Evolutionary conservation across 257 asterid genomes (phyloP).

Genomic region (Vinca minor): DNA sequence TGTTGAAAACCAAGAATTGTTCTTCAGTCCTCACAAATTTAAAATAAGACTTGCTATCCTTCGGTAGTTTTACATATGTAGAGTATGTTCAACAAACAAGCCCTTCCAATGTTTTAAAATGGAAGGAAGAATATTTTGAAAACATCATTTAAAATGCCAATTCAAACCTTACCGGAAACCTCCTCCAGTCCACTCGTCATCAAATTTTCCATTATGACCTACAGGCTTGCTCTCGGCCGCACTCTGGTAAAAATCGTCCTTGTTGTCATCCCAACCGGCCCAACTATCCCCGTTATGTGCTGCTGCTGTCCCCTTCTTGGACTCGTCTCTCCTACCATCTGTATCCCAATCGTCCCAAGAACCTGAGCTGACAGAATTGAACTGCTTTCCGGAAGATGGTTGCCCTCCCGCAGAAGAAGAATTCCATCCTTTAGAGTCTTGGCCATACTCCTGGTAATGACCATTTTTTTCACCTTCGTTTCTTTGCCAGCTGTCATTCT

Average conservation of each 20-base stretch:
- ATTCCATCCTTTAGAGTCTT: constrained; percentile 51
- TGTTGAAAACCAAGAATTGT: constrained; percentile 3
- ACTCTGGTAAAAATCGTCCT: constrained; percentile 54
- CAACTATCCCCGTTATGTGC: constrained; percentile 58
- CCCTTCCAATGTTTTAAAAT: constrained; percentile 22
- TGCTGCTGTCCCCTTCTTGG: constrained; percentile 32
- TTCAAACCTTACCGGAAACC: constrained; percentile 56
- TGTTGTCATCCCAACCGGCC: constrained; percentile 91
- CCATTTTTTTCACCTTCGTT: constrained; percentile 47
- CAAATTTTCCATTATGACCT: constrained; percentile 50
- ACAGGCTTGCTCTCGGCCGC: constrained; percentile 37
- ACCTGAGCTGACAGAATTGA: constrained; percentile 30
- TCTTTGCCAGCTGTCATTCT: constrained; percentile 70
- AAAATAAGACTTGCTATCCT: constrained; percentile 18
- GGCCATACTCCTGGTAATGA: constrained; percentile 44
- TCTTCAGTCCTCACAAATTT: constrained; percentile 25
- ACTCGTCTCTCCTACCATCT: constrained; percentile 39
- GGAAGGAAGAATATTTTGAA: constrained; percentile 18
- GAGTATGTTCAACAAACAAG: constrained; percentile 32
- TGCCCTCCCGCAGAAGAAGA: constrained; percentile 34
- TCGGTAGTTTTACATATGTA: no score
- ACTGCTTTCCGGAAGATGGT: constrained; percentile 36
- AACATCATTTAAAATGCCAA: background rate
- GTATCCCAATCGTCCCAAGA: constrained; percentile 94
- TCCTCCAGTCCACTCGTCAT: constrained; percentile 59